phyloP scores from a whole-genome alignment of 352 stramenopile species.

The Phytopythium vexans region DNA sequence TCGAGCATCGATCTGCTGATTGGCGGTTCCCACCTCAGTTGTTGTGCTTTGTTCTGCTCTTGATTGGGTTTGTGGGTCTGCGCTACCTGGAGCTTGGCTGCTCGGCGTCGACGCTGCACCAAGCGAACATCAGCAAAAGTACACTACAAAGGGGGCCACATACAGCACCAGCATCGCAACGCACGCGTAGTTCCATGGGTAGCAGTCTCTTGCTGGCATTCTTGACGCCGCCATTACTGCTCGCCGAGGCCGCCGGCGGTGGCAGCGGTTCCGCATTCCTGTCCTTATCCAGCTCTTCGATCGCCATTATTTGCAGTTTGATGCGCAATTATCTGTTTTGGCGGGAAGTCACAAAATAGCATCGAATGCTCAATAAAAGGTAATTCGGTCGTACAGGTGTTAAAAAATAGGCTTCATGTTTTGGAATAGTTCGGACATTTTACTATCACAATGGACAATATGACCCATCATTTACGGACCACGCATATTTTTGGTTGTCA shows the following conservation, averaged over 20 bases:
- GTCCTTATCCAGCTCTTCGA: constrained; percentile 9
- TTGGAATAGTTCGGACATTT: too few relatives aligned
- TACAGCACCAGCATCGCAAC: constrained; percentile 9
- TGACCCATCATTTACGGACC: too few relatives aligned
- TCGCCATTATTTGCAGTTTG: constrained; percentile 1
- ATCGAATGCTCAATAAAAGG: too few relatives aligned
- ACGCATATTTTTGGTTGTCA: too few relatives aligned
- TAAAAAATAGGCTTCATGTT: too few relatives aligned
- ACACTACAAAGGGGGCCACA: constrained; percentile 7
- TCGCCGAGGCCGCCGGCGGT: neutral
- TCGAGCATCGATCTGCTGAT: too few relatives aligned
- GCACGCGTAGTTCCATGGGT: constrained; percentile 67
- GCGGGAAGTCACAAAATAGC: too few relatives aligned
- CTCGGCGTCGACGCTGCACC: constrained; percentile 53
- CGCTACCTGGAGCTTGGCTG: constrained; percentile 47
- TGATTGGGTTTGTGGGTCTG: neutral
- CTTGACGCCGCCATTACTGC: constrained; percentile 13
- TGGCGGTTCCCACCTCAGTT: neutral
- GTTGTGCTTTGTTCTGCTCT: neutral
- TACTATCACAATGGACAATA: too few relatives aligned
- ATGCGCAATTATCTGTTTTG: too few relatives aligned
- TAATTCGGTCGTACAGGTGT: too few relatives aligned
- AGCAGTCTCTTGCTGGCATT: constrained; percentile 53
- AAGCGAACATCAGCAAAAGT: neutral
- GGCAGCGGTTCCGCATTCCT: neutral